Evolutionary conservation across 225 moss, liverwort and hornwort species (phyloP).

Genomic region (Ulota crispa): DNA sequence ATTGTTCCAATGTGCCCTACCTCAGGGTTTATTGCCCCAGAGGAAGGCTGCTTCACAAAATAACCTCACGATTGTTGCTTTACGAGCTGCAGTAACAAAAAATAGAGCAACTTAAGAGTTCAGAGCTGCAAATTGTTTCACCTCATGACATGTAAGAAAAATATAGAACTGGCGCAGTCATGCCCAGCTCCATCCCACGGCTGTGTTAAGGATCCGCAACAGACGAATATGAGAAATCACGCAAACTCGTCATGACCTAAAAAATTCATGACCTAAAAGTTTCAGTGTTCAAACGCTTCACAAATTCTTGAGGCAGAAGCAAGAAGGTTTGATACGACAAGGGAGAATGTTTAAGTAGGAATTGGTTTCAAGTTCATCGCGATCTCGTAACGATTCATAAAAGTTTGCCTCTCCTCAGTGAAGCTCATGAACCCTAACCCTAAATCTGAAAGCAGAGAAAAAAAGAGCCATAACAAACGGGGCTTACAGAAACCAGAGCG

Average conservation of each 20-base stretch:
- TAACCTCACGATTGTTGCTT: conserved; percentile 1
- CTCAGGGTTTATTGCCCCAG: not conserved
- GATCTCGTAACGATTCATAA: not conserved
- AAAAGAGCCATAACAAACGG: not conserved
- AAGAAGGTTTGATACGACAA: not conserved
- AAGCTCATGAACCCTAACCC: conserved; percentile 34
- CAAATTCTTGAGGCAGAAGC: not conserved
- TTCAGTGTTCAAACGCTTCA: not conserved
- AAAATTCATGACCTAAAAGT: conserved; percentile 14
- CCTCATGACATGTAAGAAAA: not conserved
- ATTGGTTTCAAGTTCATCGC: not conserved
- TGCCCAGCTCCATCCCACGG: not conserved
- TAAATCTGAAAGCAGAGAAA: not conserved
- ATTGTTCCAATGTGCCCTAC: conserved; percentile 26
- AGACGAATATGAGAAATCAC: not conserved
- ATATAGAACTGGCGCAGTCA: not conserved
- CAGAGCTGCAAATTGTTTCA: not conserved
- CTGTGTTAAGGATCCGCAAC: not conserved
- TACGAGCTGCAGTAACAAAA: conserved; percentile 27
- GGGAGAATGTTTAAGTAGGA: not conserved
- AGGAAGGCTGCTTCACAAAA: not conserved
- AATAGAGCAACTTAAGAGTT: not conserved
- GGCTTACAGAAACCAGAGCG: conserved; percentile 34
- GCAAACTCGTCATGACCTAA: not conserved
- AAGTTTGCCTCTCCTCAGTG: not conserved